Percentiles rank a stretch among this genome's conserved stretches.
Evolutionary conservation across 2,329 filamentous ascomycete species (phyloP).

Genomic region (Neonectria punicea): DNA sequence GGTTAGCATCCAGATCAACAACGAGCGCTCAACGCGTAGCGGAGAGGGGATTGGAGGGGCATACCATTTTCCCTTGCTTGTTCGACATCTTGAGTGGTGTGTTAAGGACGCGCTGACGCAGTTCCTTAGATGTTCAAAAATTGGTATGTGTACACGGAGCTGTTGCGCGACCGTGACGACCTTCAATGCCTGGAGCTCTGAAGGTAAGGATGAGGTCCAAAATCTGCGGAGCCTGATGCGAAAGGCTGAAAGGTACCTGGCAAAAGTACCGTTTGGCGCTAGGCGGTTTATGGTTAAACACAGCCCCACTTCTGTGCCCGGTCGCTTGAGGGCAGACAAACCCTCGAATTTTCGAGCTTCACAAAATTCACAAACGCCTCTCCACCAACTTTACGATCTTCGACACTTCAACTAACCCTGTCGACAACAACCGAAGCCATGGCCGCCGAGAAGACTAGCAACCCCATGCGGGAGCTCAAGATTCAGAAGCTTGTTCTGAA

Average conservation of each 20-base stretch:
- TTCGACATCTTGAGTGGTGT: slow-evolving; percentile 57
- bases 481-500: slow-evolving; percentile 99
- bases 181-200: slow-evolving; percentile 57
- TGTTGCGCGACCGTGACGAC: slow-evolving; percentile 53
- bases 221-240: slow-evolving; percentile 59
- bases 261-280: slow-evolving; percentile 45
- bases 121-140: slow-evolving; percentile 55
- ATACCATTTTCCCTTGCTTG: slow-evolving; percentile 99
- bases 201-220: slow-evolving; percentile 53
- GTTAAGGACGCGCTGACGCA: slow-evolving; percentile 46
- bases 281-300: slow-evolving; percentile 26
- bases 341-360: slow-evolving; percentile 53
- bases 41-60: slow-evolving; percentile 53
- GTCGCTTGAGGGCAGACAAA: slow-evolving; percentile 54
- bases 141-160: slow-evolving; percentile 52
- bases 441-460: slow-evolving; percentile 84
- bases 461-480: slow-evolving; percentile 99
- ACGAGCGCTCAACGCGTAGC: slow-evolving; percentile 46
- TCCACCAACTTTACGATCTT: slow-evolving; percentile 43
- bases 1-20: slow-evolving; percentile 69
- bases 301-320: slow-evolving; percentile 36
- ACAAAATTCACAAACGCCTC: slow-evolving; percentile 48
- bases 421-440: slow-evolving; percentile 53
- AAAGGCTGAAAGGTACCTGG: slow-evolving; percentile 52
- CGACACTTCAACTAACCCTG: slow-evolving; percentile 50